Percentiles rank a stretch among this genome's conserved stretches.
These are phyloP conservation scores for Tillandsia leiboldiana DNA, from an alignment of 176 grass and related monocot genomes.

Conservation along the genomic window DNA sequence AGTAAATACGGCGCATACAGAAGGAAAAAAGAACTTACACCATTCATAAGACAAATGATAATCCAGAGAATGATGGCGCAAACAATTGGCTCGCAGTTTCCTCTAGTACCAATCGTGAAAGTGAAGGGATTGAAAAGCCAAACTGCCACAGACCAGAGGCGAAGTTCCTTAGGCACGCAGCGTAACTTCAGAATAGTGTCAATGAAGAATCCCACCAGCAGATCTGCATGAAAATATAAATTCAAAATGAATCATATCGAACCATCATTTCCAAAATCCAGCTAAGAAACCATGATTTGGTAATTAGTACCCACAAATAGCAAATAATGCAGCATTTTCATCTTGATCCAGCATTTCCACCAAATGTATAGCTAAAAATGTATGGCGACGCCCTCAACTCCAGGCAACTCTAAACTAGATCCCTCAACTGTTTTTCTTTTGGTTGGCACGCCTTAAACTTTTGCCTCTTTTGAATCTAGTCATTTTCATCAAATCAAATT, in stretches of 20 bases:
- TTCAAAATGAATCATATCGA: not conserved
- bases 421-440: no score
- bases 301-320: not conserved
- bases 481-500: no score
- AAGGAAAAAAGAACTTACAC: conserved; percentile 55
- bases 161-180: conserved; percentile 43
- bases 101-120: conserved; percentile 88
- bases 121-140: conserved; percentile 96
- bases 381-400: no score
- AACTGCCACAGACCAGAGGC: conserved; percentile 56
- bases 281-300: not conserved
- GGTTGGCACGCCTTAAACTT: no score
- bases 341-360: not conserved
- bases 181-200: conserved; percentile 52
- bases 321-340: not conserved
- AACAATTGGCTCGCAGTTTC: conserved; percentile 84
- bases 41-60: conserved; percentile 82
- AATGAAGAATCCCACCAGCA: conserved; percentile 68
- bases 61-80: conserved; percentile 84
- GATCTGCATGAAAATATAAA: conserved; percentile 34
- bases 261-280: not conserved
- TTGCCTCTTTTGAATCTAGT: no score
- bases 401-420: no score
- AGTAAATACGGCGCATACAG: conserved; percentile 14
- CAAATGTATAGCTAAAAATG: not conserved